A percentile compares a stretch with the other conserved stretches of the same genome.
phyloP scores from a whole-genome alignment of 208 protist species.

The Crithidia sp. region DNA sequence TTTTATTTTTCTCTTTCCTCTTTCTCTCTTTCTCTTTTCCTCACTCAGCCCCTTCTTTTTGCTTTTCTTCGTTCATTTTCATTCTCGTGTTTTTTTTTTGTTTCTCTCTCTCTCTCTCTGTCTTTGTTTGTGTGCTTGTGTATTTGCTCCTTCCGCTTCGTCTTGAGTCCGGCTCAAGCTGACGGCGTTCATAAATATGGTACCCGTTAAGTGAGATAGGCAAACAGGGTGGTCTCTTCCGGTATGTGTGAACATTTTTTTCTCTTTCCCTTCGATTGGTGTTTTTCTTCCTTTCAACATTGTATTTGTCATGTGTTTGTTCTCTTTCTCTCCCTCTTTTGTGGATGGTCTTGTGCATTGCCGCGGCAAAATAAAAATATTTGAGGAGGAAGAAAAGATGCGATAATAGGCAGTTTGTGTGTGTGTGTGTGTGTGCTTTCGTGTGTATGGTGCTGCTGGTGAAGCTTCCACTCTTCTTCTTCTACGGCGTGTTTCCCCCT shows the following conservation, averaged over 20 bases:
- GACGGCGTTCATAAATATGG: not conserved
- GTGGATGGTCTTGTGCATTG: slow-evolving; percentile 1
- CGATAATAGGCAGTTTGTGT: too few relatives aligned
- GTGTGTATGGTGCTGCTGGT: too few relatives aligned
- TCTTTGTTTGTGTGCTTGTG: not conserved
- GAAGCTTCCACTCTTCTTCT: too few relatives aligned
- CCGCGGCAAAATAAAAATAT: not conserved
- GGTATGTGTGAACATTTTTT: slow-evolving; percentile 1
- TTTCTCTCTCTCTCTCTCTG: not conserved
- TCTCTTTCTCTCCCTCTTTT: slow-evolving; percentile 13
- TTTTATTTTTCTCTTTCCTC: slow-evolving; percentile 12
- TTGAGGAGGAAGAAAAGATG: too few relatives aligned
- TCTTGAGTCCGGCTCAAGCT: not conserved
- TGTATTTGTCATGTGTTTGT: not conserved
- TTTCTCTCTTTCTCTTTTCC: slow-evolving; percentile 24
- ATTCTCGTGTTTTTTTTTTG: slow-evolving; percentile 12
- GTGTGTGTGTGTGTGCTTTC: too few relatives aligned
- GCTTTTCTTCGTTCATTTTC: slow-evolving; percentile 22
- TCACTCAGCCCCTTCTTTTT: slow-evolving; percentile 11
- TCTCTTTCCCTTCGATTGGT: slow-evolving; percentile 13
- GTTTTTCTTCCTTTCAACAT: not conserved
- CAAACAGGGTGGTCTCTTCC: not conserved
- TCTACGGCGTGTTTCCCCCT: too few relatives aligned
- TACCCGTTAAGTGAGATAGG: too few relatives aligned
- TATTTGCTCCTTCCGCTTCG: not conserved